These are phyloP conservation scores for Pleurotus pulmonarius DNA, from an alignment of 768 basidiomycete genomes.

Conservation along the genomic window DNA sequence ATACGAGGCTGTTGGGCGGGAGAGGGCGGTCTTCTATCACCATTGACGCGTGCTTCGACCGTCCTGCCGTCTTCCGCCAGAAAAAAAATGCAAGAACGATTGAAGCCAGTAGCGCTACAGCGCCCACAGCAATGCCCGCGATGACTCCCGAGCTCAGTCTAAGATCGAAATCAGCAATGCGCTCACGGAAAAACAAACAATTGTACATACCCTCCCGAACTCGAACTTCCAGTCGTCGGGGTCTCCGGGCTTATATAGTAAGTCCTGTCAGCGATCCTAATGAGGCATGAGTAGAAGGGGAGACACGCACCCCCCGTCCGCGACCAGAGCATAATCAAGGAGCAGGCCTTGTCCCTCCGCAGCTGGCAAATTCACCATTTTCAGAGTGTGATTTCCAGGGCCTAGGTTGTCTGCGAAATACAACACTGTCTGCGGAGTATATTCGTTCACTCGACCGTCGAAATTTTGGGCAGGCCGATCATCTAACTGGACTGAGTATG, in stretches of 20 bases:
- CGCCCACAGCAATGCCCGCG: slow-evolving; percentile 1
- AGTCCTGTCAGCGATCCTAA: background rate
- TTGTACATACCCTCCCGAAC: background rate
- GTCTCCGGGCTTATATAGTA: background rate
- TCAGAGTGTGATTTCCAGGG: slow-evolving; percentile 1
- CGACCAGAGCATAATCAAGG: slow-evolving; percentile 8
- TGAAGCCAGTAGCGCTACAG: background rate
- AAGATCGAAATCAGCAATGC: background rate
- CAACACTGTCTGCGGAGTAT: background rate
- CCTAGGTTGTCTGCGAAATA: slow-evolving; percentile 8
- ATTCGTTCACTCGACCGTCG: background rate
- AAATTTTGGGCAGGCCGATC: background rate
- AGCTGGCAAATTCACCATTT: slow-evolving; percentile 1
- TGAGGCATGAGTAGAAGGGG: background rate
- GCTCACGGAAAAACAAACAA: background rate
- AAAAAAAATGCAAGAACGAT: background rate
- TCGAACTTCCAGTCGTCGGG: background rate
- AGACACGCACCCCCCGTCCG: background rate
- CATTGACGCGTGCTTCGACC: background rate
- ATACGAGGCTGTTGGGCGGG: background rate
- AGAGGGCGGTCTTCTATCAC: background rate
- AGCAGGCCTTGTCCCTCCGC: background rate
- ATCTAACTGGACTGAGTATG: slow-evolving; percentile 6
- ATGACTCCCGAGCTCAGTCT: slow-evolving; percentile 1
- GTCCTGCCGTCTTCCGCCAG: background rate